Base-by-base conservation (phyloP, 2,329 filamentous ascomycete species). In the Fusarium sp. region DNA sequence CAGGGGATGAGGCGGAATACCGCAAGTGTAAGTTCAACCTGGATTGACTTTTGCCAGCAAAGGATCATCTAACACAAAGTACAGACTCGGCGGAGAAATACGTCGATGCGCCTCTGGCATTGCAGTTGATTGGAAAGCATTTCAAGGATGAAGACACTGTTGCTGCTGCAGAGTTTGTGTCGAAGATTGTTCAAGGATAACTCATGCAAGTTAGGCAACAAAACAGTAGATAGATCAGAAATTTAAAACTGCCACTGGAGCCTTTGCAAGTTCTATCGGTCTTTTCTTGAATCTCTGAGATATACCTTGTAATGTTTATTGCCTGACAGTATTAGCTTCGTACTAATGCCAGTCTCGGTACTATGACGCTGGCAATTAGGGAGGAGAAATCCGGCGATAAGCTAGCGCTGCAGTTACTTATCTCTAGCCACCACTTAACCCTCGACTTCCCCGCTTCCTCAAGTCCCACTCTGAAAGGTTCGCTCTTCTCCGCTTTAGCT, bases 101-200 rank as follows among this genome's bases (percentile, higher is more conserved):
- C 51, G 32, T 42, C 10, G 65, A 59, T 11, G 65, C 67, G 6
- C 72, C 72, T 3, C 63, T 72, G 25, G 62, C 46, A 9, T 32
- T 76, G 25, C 74, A 76, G 37, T 41, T 76, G 14, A 70, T 76
- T 13, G 73, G 73, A 10, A 73, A 71, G 30, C 70, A 57, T 27
- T 73, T 68, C 45, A 65, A 61, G 5, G 73, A 75, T 11, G 71
- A 75, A 58, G 64, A 74, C 37, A 66, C 56, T 4, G 52, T 71
- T 13, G 53, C 55, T 27, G 70, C 64, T 29, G 57, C 69, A 9
- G 58, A 64, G 34, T n/a, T 67, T 41, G 44, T 63, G n/a, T 63
- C 63, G 6, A 63, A 30, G 32, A 63, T 67, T 37, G 12, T 67
- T n/a, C 44, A 46, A 16, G 44, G 25, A 46, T 46, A 29, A 27